Base-by-base conservation (phyloP, 768 basidiomycete genomes). In the Boletus vinaceobasis region DNA sequence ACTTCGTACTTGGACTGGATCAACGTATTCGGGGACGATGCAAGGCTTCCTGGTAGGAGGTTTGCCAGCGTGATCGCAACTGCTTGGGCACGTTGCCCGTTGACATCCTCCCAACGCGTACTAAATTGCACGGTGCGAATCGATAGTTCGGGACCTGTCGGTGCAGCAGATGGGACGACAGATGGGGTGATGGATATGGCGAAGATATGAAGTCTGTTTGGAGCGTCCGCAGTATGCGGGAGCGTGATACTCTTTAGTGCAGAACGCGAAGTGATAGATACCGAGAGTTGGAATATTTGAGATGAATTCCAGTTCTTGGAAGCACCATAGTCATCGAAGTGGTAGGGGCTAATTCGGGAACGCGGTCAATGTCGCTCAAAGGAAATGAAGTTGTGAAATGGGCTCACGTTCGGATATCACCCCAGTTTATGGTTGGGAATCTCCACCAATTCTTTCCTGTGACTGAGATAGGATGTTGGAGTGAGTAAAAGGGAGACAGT, bases 51-150 rank as follows among this genome's bases (percentile, higher is more conserved):
- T 0, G 81, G 76, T 9, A 79, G 67, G 11, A 82, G 67, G 57
- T 84, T 84, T 23, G 76, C 75, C 13, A 84, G 58, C 0, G 79
- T 81, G 38, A 84, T 74, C 42, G 80, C 78, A 0, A 84, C 75
- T 0, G 73, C 74, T 58, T 83, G 81, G 5, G 74, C 75, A 26
- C 73, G 74, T 45, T 62, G 61, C 3, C 68, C 70, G 27, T 69
- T 40, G 27, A 75, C 61, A 19, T 72, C 62, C 32, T 76, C 74
- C 79, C 79, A 82, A 21, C 79, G 73, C 0, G 73, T 74, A 8
- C 76, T 75, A 50, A 80, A 81, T 11, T 74, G 70, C 1, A 74
- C 75, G 13, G 67, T 69, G 29, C 77, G 77, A 46, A 81, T 61
- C 17, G 74, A 69, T 29, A 82, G 69, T 0, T 62, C 66, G 0